Evolutionary conservation across 495 filamentous ascomycete species (phyloP), one percentile per base, ranked within the genome.

Genomic region (Neurospora africana): DNA sequence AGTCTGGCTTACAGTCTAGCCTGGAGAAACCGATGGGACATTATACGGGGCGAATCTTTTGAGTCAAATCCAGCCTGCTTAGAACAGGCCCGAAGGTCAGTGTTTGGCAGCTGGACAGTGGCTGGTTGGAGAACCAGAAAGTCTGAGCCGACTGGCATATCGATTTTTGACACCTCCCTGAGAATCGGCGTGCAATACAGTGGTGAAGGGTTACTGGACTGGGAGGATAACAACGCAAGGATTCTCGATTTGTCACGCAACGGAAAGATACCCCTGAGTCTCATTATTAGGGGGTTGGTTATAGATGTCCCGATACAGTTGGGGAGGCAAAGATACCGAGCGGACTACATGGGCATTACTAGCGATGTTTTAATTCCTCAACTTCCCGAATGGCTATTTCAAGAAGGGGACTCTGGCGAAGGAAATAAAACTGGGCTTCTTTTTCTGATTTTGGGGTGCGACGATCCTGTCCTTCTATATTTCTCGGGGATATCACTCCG

Each of bases 61-160:
- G 21, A 27, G 1, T 53, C 2, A 4, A 6, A 0, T 3, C 44
- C 44, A 53, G 21, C 21, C 44, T 1, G 4, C 47, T 17, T 58
- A 0, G 47, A 61, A 30, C 5, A 0, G 47, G 47, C 23, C 47
- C 21, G 47, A 30, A 61, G 47, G 5, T 0, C 2, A 8, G 0
- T 30, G 4, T 30, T 61, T 61, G 23, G 47, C 23, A 61, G 47
- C 23, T 61, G 47, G 47, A 27, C 23, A 8, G 0, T 3, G 47
- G 47, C 47, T 30, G 23, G 47, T 30, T 61, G 47, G 47, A 61
- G 47, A 30, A 61, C 23, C 47, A 27, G 11, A 17, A 61, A 61
- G 5, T 30, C 0, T 7, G 2, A 5, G 4, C 44, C 44, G 0
- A 1, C 0, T 47, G 5, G 8, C 5, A 13, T 1, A 0, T 4